Evolutionary conservation across 1,284 basidiomycete genomes (phyloP).

Genomic region (Malassezia globosa): DNA sequence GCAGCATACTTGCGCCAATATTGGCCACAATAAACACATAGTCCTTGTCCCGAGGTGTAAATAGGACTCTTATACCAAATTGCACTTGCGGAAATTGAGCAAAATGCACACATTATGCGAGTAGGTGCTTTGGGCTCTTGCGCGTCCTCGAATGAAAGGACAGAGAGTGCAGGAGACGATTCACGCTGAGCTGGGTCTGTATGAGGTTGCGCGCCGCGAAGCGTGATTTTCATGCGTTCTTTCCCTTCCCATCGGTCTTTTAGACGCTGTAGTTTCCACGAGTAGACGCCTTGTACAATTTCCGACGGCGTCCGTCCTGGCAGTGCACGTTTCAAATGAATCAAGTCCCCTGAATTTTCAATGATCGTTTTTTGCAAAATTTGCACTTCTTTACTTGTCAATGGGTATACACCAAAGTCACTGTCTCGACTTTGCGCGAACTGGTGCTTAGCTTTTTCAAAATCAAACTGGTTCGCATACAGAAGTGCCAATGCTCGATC

Average conservation of each 20-base stretch:
- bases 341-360: constrained; percentile 64
- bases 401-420: constrained; percentile 49
- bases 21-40: constrained; percentile 42
- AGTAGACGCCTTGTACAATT: constrained; percentile 69
- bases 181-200: not conserved
- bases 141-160: not conserved
- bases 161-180: constrained; percentile 6
- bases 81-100: constrained; percentile 25
- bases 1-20: constrained; percentile 46
- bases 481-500: constrained; percentile 77
- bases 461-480: constrained; percentile 48
- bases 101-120: constrained; percentile 29
- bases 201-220: not conserved
- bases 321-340: constrained; percentile 64
- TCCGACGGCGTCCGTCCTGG: constrained; percentile 61
- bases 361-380: constrained; percentile 65
- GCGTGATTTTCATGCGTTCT: not conserved
- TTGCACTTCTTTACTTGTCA: constrained; percentile 60
- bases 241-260: constrained; percentile 5
- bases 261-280: constrained; percentile 63
- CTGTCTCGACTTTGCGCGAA: constrained; percentile 1
- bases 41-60: constrained; percentile 26
- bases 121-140: not conserved
- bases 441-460: not conserved
- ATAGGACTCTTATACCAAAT: constrained; percentile 42